Percentiles rank a stretch among this genome's conserved stretches.
Conservation (phyloP, 495 filamentous ascomycete genomes). For the Neurospora africana region DNA sequence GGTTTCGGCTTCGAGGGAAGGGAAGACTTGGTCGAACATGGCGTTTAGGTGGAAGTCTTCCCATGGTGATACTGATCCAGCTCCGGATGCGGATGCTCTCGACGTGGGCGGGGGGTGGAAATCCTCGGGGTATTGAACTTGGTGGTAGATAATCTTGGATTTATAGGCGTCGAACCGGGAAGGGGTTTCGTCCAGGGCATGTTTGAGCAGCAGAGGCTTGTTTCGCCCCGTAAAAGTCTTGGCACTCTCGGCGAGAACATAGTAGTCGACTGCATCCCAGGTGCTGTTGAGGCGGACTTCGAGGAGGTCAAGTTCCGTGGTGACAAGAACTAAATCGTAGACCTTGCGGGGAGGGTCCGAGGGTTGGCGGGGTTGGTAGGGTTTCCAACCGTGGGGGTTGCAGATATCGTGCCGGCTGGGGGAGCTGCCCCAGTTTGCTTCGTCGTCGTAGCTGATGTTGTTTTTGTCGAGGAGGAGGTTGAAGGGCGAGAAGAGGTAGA, state of each 20-base stretch:
- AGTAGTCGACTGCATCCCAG: slow-evolving; percentile 43
- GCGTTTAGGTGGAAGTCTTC: slow-evolving; percentile 44
- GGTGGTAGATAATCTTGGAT: slow-evolving; percentile 45
- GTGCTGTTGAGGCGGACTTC: slow-evolving; percentile 46
- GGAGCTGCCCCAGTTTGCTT: not conserved
- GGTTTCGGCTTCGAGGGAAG: slow-evolving; percentile 21
- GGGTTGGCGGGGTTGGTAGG: slow-evolving; percentile 10
- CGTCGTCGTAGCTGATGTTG: not conserved
- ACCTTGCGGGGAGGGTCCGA: slow-evolving; percentile 30
- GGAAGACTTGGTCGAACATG: slow-evolving; percentile 39
- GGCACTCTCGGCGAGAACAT: slow-evolving; percentile 42
- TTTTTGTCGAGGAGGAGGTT: not conserved
- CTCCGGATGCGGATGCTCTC: slow-evolving; percentile 23
- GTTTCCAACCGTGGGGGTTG: slow-evolving; percentile 30
- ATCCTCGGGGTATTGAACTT: slow-evolving; percentile 32
- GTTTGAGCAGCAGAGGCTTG: slow-evolving; percentile 36
- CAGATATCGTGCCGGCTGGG: slow-evolving; percentile 18
- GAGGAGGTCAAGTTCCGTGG: slow-evolving; percentile 47
- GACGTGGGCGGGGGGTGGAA: slow-evolving; percentile 22
- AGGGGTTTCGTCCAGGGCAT: slow-evolving; percentile 20
- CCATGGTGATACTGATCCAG: not conserved
- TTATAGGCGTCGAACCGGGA: slow-evolving; percentile 29
- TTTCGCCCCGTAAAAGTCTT: slow-evolving; percentile 39
- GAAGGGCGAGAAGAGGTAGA: not conserved
- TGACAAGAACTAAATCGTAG: slow-evolving; percentile 46